Base-by-base conservation (phyloP, 177 flowering plant genomes). In the Vitis hybrid region DNA sequence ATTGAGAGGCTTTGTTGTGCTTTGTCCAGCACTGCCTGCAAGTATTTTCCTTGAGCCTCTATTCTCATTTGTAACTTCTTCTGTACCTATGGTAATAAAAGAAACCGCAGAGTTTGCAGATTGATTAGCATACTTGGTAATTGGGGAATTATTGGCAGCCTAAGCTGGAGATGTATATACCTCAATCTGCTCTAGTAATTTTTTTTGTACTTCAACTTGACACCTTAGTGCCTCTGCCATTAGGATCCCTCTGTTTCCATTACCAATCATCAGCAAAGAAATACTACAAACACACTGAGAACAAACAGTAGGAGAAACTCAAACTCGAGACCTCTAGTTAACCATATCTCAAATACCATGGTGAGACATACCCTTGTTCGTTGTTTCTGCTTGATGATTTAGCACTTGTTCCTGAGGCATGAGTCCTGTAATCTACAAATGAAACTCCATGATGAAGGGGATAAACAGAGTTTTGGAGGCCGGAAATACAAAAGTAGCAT, bases 11-110 rank as follows among this genome's bases (percentile, higher is more conserved):
- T 88, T 66, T 72, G 80, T 63, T 86, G 88, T 35, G 97, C 96
- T 77, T 89, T 92, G 72, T 89, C 92, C 67, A 92, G 41, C 68
- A 92, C 85, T 2, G 89, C 75, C 58, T 89, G 91, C 77, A 92
- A 78, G 76, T 90, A 92, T 81, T 90, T 87, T 64, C 88, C 91
- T 71, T 87, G 91, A 0, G 87, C 81, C 51, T 87, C 91, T 71
- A 85, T 87, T 74, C 91, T 82, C 87, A 84, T 87, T 55, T 87
- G 86, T 63, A 87, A 48, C 65, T 76, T 85, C 71, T 76, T 78
- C 64, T 87, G 87, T 54, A 87, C 91, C 90, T 87, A 50, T 46
- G 50, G 0, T 1, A 4, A 18, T 41, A 48, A n/a, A 21, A 61
- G 50, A n/a, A 6, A 18, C 2, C 10, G 51, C 1, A 63, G 8